Evolutionary conservation across 2,329 filamentous ascomycete genomes (phyloP), one percentile per base, ranked within the genome.

Genomic region (Lachnellula cervina): DNA sequence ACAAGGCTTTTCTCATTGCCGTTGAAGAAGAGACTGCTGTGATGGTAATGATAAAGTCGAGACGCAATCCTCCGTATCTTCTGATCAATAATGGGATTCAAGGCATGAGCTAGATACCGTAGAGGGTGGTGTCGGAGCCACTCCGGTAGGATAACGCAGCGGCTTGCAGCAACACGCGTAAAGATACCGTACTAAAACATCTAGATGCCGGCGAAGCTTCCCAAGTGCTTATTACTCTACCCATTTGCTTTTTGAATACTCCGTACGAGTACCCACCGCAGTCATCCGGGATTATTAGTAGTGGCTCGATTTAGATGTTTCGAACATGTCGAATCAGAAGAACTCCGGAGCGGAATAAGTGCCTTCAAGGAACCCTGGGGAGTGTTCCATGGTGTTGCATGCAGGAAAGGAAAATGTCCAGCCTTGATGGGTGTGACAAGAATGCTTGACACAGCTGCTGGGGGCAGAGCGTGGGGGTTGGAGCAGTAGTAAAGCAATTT

Each of bases 371-470:
- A 42, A 40, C 37, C 37, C 37, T 40, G 14, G 37, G 14, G 37
- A 7, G 42, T 13, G 19, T 44, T 23, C 4, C n/a, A 19, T 21
- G n/a, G 16, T 44, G 28, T 32, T 32, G 28, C 42, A 44, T 44
- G 42, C 42, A 44, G 19, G 19, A 14, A 21, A 44, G 19, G 19
- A 14, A 21, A 8, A 19, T 44, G 17, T 19, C 19, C 49, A 43
- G 34, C 2, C 14, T n/a, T 19, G 17, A 46, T 28, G 61, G 56
- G 53, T 47, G 55, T 63, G 61, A 62, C 61, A 54, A 60, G 52
- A 58, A 58, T 40, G 52, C 46, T 56, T 62, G 61, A 62, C 61
- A 62, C 57, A 47, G 51, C 48, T n/a, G n/a, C n/a, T n/a, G 2
- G 38, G 16, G 37, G 11, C 14, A 35, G 23, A 14, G 55, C 56